Conservation (phyloP, 2,329 filamentous ascomycete genomes). For the Aspergillus piperis region DNA sequence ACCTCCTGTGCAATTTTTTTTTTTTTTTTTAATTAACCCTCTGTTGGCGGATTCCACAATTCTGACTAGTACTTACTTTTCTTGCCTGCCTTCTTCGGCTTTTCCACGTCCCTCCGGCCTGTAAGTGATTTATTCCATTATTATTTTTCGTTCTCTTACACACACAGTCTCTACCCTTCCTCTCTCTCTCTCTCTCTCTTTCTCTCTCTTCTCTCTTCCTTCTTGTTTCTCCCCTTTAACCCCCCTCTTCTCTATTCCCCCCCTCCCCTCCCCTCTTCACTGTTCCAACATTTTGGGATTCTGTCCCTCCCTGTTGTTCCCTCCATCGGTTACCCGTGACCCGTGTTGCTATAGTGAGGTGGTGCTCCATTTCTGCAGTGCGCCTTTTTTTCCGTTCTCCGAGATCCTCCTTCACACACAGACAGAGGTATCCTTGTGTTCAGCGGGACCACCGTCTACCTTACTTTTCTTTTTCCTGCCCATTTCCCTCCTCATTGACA, state of each 20-base stretch:
- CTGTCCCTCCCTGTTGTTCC: conserved; percentile 22
- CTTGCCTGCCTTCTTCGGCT: conserved; percentile 19
- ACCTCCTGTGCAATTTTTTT: conserved; percentile 14
- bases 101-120: conserved; percentile 20
- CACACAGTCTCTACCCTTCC: conserved; percentile 15
- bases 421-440: conserved; percentile 15
- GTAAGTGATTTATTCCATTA: conserved; percentile 18
- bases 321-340: conserved; percentile 21
- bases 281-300: conserved; percentile 22
- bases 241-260: conserved; percentile 20
- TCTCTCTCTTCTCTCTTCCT: conserved; percentile 19
- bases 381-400: conserved; percentile 22
- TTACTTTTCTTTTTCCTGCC: conserved; percentile 15
- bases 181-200: conserved; percentile 18
- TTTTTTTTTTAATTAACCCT: conserved; percentile 14
- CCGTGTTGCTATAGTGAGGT: conserved; percentile 26
- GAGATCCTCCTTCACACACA: conserved; percentile 20
- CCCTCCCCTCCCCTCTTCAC: conserved; percentile 24
- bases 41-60: conserved; percentile 21
- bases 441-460: conserved; percentile 19
- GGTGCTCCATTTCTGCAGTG: conserved; percentile 24
- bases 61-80: conserved; percentile 20
- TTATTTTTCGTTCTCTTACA: conserved; percentile 20
- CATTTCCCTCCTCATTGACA: conserved; percentile 17
- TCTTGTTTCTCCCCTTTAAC: conserved; percentile 19